phyloP scores from a whole-genome alignment of 169 alveolate genomes.

The Plasmodium vivax region DNA sequence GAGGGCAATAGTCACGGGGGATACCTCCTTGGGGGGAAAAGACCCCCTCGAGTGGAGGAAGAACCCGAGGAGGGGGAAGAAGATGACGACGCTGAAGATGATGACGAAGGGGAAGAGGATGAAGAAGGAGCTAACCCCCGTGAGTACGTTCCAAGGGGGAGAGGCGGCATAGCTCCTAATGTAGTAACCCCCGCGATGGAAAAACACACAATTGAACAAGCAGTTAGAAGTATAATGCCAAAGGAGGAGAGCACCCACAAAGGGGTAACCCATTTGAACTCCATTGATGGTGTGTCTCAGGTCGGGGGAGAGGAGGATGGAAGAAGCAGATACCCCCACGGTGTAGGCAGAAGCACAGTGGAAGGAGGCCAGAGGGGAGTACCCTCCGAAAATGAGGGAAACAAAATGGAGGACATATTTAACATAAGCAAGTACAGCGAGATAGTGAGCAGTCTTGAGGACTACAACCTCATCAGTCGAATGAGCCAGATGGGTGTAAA shows the following conservation, averaged over 20 bases:
- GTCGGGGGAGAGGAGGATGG: not conserved
- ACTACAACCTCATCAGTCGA: not conserved
- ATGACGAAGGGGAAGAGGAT: not conserved
- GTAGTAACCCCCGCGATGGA: not conserved
- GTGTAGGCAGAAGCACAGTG: not conserved
- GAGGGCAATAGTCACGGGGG: not conserved
- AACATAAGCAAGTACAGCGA: constrained; percentile 35
- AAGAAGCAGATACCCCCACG: not conserved
- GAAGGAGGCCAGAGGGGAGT: not conserved
- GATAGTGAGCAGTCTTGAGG: not conserved
- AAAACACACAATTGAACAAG: not conserved
- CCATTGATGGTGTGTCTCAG: not conserved
- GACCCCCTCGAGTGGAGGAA: not conserved
- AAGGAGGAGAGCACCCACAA: not conserved
- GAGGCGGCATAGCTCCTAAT: not conserved
- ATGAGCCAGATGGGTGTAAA: not conserved
- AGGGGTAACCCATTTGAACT: not conserved
- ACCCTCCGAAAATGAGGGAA: not conserved
- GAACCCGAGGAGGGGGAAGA: not conserved
- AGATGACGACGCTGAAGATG: not conserved
- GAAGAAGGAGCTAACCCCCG: not conserved
- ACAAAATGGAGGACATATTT: constrained; percentile 5
- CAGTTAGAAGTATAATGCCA: not conserved
- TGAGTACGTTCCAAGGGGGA: not conserved
- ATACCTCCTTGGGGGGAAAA: not conserved